Conservation (phyloP, 192 early-diverging fungal genomes). For the Coemansia sp. region DNA sequence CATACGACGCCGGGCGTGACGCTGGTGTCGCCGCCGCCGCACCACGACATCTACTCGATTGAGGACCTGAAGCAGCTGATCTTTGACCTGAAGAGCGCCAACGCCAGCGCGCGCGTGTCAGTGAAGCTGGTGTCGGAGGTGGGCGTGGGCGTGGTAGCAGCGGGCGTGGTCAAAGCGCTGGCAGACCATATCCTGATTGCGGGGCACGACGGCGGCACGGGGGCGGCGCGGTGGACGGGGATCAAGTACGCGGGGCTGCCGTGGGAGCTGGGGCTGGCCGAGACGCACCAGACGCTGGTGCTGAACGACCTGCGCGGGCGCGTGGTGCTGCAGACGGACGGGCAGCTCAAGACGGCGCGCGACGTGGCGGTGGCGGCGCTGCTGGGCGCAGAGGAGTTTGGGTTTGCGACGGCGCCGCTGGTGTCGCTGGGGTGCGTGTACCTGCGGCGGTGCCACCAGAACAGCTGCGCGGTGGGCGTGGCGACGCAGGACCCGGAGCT, state of each 20-base stretch:
- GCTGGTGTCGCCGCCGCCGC: constrained; percentile 95
- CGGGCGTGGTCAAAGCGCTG: constrained; percentile 95
- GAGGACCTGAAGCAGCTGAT: constrained; percentile 99
- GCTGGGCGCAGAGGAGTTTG: constrained; percentile 98
- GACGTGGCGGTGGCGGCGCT: constrained; percentile 97
- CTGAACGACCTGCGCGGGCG: constrained; percentile 95
- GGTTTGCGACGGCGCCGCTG: constrained; percentile 97
- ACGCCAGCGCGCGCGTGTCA: constrained; percentile 84
- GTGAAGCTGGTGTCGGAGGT: constrained; percentile 98
- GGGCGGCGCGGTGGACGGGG: constrained; percentile 94
- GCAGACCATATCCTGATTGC: constrained; percentile 93
- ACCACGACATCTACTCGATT: constrained; percentile 99
- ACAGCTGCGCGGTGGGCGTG: constrained; percentile 96
- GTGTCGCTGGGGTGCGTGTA: constrained; percentile 96
- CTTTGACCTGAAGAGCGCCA: constrained; percentile 95
- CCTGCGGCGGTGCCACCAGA: constrained; percentile 88
- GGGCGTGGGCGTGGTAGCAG: constrained; percentile 95
- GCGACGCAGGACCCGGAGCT: constrained; percentile 95
- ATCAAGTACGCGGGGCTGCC: constrained; percentile 98
- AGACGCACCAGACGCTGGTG: constrained; percentile 98
- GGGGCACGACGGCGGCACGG: constrained; percentile 98
- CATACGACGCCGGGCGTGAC: constrained; percentile 95
- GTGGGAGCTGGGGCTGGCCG: constrained; percentile 98
- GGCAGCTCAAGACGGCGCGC: constrained; percentile 95
- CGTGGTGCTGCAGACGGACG: constrained; percentile 95